A percentile compares a stretch with the other conserved stretches of the same genome.
Evolutionary conservation across 139 green algal species (phyloP).

Genomic region (Picochlorum sp.): DNA sequence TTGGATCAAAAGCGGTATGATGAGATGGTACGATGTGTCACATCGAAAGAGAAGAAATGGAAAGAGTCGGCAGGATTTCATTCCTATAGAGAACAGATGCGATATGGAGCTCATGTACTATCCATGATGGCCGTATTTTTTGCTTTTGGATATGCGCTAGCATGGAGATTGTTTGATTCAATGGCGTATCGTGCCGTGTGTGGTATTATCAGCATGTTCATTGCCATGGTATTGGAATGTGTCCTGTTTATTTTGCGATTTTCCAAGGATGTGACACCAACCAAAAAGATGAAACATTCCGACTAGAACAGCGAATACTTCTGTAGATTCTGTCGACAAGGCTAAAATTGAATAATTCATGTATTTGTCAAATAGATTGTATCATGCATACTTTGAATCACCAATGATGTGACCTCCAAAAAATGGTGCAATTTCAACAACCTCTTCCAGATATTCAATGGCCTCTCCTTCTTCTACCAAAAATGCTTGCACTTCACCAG

Average conservation of each 20-base stretch:
- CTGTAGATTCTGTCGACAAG: not conserved
- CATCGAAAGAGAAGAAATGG: constrained; percentile 34
- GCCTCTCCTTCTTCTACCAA: constrained; percentile 67
- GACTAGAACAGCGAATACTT: not conserved
- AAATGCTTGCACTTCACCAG: constrained; percentile 71
- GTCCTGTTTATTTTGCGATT: constrained; percentile 54
- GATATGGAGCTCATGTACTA: constrained; percentile 65
- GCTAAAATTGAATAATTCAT: constrained; percentile 1
- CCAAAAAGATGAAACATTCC: constrained; percentile 2
- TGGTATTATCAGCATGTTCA: constrained; percentile 38
- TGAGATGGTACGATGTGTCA: constrained; percentile 35
- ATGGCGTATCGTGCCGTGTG: constrained; percentile 34
- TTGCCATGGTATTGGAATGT: constrained; percentile 55
- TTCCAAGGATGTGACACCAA: constrained; percentile 5
- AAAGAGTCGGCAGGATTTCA: constrained; percentile 25
- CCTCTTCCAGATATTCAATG: constrained; percentile 69
- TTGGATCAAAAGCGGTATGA: constrained; percentile 47
- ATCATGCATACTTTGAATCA: constrained; percentile 59
- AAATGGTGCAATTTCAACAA: constrained; percentile 64
- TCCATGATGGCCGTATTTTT: constrained; percentile 72
- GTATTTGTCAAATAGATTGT: constrained; percentile 1
- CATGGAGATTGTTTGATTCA: constrained; percentile 16
- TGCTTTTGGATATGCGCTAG: constrained; percentile 48
- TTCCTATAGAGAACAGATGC: constrained; percentile 56
- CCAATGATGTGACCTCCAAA: constrained; percentile 87